Conservation (phyloP, 2,329 filamentous ascomycete genomes). For the Alternaria alternata region DNA sequence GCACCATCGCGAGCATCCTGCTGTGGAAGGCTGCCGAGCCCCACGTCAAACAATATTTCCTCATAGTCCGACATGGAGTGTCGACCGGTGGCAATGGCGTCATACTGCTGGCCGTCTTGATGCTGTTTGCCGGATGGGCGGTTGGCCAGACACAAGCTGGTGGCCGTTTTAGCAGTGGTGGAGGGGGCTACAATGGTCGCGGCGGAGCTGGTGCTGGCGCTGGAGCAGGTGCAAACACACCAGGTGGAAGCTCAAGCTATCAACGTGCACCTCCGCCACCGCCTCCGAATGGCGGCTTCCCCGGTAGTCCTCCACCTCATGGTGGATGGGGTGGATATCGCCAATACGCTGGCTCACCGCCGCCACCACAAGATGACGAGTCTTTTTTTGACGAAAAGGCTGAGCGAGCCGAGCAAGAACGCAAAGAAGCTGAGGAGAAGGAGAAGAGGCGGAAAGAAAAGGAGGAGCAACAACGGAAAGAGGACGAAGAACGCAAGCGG, state of each 20-base stretch:
- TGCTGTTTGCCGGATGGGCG: constrained; percentile 82
- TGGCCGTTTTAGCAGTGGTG: constrained; percentile 50
- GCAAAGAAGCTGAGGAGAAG: constrained; percentile 17
- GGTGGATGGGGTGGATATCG: constrained; percentile 42
- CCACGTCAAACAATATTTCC: constrained; percentile 76
- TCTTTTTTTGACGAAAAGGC: constrained; percentile 55
- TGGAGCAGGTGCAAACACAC: constrained; percentile 37
- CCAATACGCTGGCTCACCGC: constrained; percentile 40
- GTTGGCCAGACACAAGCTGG: constrained; percentile 70
- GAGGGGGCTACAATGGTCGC: constrained; percentile 34
- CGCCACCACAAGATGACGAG: constrained; percentile 41
- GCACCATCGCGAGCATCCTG: constrained; percentile 74
- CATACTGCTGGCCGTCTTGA: constrained; percentile 72
- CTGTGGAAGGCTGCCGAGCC: constrained; percentile 79
- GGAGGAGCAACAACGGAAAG: constrained; percentile 8
- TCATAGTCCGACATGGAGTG: constrained; percentile 67
- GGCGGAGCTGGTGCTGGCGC: constrained; percentile 46
- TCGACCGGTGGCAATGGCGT: constrained; percentile 72
- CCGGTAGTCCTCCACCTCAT: constrained; percentile 43
- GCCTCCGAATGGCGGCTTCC: constrained; percentile 43
- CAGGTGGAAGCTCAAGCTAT: constrained; percentile 37
- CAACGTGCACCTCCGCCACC: constrained; percentile 42
- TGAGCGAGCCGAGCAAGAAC: constrained; percentile 62
- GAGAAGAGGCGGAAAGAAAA: constrained; percentile 14
- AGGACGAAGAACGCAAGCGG: constrained; percentile 1